Conservation (phyloP, 2,329 filamentous ascomycete species). For the Chrysoporthe austroafricana region DNA sequence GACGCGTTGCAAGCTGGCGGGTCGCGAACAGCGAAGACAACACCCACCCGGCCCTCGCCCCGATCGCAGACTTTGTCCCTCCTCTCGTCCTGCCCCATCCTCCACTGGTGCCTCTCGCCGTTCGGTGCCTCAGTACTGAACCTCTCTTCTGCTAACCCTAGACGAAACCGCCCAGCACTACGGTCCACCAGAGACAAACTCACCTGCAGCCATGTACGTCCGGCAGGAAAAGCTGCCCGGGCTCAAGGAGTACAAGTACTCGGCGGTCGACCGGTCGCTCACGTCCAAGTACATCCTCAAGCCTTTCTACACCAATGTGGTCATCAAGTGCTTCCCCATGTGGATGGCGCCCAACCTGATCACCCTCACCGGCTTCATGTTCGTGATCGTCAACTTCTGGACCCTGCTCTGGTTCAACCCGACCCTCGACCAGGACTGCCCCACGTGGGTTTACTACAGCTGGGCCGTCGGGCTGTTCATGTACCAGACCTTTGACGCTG, state of each 20-base stretch:
- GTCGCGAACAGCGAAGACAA: slow-evolving; percentile 14
- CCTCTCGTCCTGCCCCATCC: no score
- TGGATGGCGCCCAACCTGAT: slow-evolving; percentile 91
- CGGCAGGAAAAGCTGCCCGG: slow-evolving; percentile 86
- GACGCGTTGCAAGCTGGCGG: slow-evolving; percentile 11
- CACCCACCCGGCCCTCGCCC: slow-evolving; percentile 1
- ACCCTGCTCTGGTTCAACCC: slow-evolving; percentile 96
- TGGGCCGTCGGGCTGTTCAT: slow-evolving; percentile 90
- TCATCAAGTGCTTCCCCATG: slow-evolving; percentile 94
- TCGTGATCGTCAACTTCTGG: slow-evolving; percentile 86
- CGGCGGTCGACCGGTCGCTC: slow-evolving; percentile 85
- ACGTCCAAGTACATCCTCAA: slow-evolving; percentile 93
- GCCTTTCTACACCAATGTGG: slow-evolving; percentile 94
- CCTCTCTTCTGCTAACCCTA: neutral
- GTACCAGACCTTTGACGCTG: slow-evolving; percentile 98
- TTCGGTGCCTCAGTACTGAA: neutral
- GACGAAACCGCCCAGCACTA: neutral
- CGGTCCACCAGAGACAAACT: slow-evolving; percentile 31
- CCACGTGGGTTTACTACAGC: slow-evolving; percentile 90
- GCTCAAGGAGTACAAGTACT: slow-evolving; percentile 95
- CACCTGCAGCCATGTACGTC: slow-evolving; percentile 76
- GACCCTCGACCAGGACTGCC: slow-evolving; percentile 90
- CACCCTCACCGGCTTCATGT: slow-evolving; percentile 86
- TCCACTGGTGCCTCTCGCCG: neutral
- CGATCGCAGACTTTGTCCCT: neutral